Evolutionary conservation across 2,329 filamentous ascomycete species (phyloP).

Genomic region (Cercospora canescens): DNA sequence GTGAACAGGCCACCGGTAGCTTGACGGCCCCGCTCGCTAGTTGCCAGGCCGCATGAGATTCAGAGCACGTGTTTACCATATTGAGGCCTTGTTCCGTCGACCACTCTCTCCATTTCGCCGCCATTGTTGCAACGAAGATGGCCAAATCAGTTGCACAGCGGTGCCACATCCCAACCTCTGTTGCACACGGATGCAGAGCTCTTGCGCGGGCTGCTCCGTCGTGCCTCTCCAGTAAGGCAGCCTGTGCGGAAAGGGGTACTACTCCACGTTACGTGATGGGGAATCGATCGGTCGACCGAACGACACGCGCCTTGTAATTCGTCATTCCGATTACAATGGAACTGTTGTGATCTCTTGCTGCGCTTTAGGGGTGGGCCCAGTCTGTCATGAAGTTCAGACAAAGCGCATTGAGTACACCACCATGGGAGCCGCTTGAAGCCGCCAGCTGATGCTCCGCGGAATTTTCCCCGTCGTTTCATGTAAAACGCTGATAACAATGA

Average conservation of each 20-base stretch:
- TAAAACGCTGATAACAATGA: background rate
- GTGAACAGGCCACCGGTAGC: constrained; percentile 8
- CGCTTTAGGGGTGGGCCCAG: no score
- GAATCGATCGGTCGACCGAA: background rate
- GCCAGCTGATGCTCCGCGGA: background rate
- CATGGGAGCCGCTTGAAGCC: no score
- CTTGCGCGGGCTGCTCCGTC: background rate
- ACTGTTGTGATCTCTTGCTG: background rate
- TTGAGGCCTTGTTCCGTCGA: background rate
- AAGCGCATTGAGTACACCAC: no score
- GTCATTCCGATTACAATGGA: no score
- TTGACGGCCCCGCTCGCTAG: constrained; percentile 16
- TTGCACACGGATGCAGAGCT: background rate
- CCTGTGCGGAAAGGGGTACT: background rate
- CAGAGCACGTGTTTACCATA: constrained; percentile 12
- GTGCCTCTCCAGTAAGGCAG: background rate
- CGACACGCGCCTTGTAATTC: no score
- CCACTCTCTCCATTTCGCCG: background rate
- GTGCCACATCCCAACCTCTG: background rate
- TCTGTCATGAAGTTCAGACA: no score
- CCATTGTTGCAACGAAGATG: background rate
- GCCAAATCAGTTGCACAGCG: no score
- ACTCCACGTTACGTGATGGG: background rate
- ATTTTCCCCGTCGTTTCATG: background rate
- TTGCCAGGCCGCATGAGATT: constrained; percentile 17